Evolutionary conservation across 192 early-diverging fungal genomes (phyloP), one percentile per base, ranked within the genome.

Genomic region (Jimgerdemannia flammicorona): DNA sequence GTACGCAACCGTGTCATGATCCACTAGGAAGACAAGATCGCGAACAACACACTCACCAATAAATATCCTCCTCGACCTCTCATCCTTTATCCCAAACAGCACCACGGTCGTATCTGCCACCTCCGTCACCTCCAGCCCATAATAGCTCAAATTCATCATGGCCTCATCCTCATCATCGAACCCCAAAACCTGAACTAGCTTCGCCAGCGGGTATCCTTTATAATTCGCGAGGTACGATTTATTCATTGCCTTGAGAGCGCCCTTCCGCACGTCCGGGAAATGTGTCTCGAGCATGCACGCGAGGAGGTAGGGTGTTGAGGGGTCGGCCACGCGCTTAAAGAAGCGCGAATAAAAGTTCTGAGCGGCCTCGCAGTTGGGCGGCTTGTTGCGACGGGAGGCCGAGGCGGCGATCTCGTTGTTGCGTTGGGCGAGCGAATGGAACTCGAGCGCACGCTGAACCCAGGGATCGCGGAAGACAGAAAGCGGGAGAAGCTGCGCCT

Each of bases 241-340:
- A 78, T 92, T 89, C 89, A 97, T 91, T 1, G 92, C 89, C 76
- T 88, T 86, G 8, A 95, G 79, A 8, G 90, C 94, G 4, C 89
- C 88, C 44, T 89, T 85, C 41, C 96, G 91, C 40, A 98, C 87
- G 54, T 85, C 84, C 0, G 81, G 80, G 78, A 98, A 95, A 44
- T 92, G 88, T 43, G 87, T 78, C 78, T 98, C 92, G 64, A 93
- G 72, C 39, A 95, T 76, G 67, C 95, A 96, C 0, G 92, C 93
- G 77, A 96, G 83, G 54, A 97, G 76, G 63, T 91, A 92, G 3
- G 95, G 87, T 3, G 91, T 91, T 2, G 74, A 70, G 0, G 79
- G 75, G 20, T 87, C 83, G 6, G 81, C 87, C 1, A 96, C 72
- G 14, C 86, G 78, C 18, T 91, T 86, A 83, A 98, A 98, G 69